Base-by-base conservation (phyloP, 768 basidiomycete genomes). In the Boletales sp. region DNA sequence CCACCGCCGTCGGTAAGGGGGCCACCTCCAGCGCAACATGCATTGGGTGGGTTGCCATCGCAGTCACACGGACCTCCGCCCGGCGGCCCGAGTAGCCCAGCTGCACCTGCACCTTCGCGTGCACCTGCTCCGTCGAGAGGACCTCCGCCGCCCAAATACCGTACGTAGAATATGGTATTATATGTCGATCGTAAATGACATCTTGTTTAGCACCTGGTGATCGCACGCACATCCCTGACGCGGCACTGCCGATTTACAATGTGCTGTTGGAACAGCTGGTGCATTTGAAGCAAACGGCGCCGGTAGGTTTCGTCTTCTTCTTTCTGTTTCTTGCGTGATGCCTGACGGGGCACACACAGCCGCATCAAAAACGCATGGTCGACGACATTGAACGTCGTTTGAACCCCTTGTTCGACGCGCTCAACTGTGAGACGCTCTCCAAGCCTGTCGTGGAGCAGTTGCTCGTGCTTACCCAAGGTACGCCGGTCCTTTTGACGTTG, bases 371-470 rank as follows among this genome's bases (percentile, higher is more conserved):
- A 65, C 84, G 90, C 31, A 75, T 94, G 56, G 83, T 82, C 0
- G 91, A 92, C 44, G 94, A 95, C 58, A 78, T 94, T 5, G 92
- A 94, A 64, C 80, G 91, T 17, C 79, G 94, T 30, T 75, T 95
- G 58, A 93, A 86, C 62, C 79, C 84, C 0, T 69, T 97, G 40
- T 97, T 94, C 60, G 94, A 97, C 63, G 86, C 84, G n/a, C 70
- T 97, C 58, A 97, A 97, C 67, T 93, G 90, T 62, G 83, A 92
- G 59, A 87, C 88, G 8, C 64, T 97, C 17, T 86, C 90, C 13
- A 72, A 74, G 51, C 66, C 78, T 11, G 83, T 90, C 19, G 77
- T 87, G 13, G 86, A 87, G 38, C 82, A 88, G 56, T 71, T 97
- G 29, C 61, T 82, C 18, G 80, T 83, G 37, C 74, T 97, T 39